Evolutionary conservation across 2,329 filamentous ascomycete species (phyloP).

Genomic region (Proliferodiscus dingleyae): DNA sequence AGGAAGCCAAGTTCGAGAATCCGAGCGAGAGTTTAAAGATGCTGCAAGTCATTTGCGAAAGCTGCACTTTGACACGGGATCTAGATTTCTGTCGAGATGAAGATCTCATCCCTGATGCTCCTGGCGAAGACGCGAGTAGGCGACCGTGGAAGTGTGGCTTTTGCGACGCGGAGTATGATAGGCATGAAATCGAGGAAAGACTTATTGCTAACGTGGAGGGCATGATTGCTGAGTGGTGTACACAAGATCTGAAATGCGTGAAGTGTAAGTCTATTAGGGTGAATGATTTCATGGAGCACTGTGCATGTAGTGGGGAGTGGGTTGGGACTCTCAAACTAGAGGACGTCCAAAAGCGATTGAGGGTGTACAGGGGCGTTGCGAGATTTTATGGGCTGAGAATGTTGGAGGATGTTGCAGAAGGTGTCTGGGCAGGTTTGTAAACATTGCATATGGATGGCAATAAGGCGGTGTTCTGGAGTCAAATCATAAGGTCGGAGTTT

Average conservation of each 20-base stretch:
- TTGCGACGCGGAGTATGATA: constrained; percentile 71
- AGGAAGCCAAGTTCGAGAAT: constrained; percentile 82
- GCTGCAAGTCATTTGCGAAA: constrained; percentile 75
- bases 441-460: too few relatives aligned
- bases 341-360: constrained; percentile 60
- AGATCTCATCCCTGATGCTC: constrained; percentile 58
- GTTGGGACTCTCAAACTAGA: constrained; percentile 62
- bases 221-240: constrained; percentile 72
- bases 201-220: constrained; percentile 74
- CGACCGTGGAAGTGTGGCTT: constrained; percentile 70
- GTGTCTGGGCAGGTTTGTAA: constrained; percentile 48
- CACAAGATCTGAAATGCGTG: constrained; percentile 80
- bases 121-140: constrained; percentile 7
- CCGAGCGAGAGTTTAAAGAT: constrained; percentile 72
- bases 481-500: too few relatives aligned
- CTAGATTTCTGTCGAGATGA: constrained; percentile 90
- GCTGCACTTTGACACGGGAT: constrained; percentile 84
- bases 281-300: constrained; percentile 97
- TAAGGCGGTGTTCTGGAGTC: too few relatives aligned
- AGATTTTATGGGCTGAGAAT: constrained; percentile 76
- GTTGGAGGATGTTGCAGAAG: constrained; percentile 69
- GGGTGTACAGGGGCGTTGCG: constrained; percentile 70
- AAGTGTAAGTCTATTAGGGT: constrained; percentile 68
- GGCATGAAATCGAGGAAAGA: constrained; percentile 77
- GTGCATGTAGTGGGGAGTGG: constrained; percentile 88